Evolutionary conservation across 495 filamentous ascomycete genomes (phyloP), one percentile per base, ranked within the genome.

Genomic region (Ramalina intermedia): DNA sequence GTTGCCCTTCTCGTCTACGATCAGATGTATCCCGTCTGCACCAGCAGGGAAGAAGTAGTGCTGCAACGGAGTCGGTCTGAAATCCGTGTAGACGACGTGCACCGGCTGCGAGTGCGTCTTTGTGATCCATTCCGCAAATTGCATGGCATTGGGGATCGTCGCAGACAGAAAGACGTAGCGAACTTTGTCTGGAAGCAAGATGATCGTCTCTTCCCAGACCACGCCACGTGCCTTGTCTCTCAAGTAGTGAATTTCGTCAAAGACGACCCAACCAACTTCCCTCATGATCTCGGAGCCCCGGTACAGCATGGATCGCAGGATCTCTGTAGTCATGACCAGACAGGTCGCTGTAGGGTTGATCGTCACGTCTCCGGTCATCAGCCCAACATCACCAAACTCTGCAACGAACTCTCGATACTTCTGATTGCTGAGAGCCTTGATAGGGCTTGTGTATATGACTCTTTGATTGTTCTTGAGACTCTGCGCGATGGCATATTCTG

Each of bases 161-260:
- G 91, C 91, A 23, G 91, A 98, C 29, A 98, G 69, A 69, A 98
- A 98, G 29, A 96, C 91, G 56, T 96, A 98, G 65, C 87, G 84
- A 49, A 96, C 91, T 71, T 98, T 95, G 70, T 98, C 90, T 5
- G 91, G 91, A 9, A 98, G 69, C 21, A 98, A 70, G 60, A 98
- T 98, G 61, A 98, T 93, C 7, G 93, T 96, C 65, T 98, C 91
- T 63, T 98, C 91, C 91, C 91, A 98, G 9, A 98, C 91, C 9
- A 98, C 91, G 67, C 91, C 91, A 62, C 91, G 79, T 52, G 80
- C 75, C 72, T 87, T 86, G 68, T 98, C 91, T 56, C 91, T 76
- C 84, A 98, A 80, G 70, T 96, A 98, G 66, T 98, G 91, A 43
- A 98, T 93, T 64, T 98, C 91, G 62, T 98, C 91, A 56, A 98